phyloP scores from a whole-genome alignment of 2,329 filamentous ascomycete genomes.

The Aspergillus felis region DNA sequence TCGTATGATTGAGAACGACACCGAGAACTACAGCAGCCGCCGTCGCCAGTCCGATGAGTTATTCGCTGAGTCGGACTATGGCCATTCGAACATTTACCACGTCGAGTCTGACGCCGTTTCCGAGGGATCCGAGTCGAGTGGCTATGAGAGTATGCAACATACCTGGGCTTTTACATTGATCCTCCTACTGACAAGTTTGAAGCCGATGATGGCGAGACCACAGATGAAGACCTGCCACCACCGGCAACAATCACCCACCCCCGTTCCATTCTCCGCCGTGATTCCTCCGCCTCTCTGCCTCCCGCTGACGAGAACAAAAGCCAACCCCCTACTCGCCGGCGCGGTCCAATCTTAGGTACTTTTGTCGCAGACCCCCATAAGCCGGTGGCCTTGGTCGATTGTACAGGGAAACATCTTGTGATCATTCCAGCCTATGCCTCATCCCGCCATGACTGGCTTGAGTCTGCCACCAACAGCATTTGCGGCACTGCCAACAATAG shows the following conservation, averaged over 20 bases:
- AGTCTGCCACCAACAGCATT: conserved; percentile 39
- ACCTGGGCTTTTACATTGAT: conserved; percentile 19
- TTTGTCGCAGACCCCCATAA: conserved; percentile 48
- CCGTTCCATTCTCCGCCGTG: conserved; percentile 48
- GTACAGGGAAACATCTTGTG: conserved; percentile 46
- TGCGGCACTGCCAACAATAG: conserved; percentile 42
- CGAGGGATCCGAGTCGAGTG: conserved; percentile 43
- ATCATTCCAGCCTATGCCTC: conserved; percentile 47
- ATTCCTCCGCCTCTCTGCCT: conserved; percentile 44
- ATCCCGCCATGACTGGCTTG: conserved; percentile 44
- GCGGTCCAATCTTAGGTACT: conserved; percentile 46
- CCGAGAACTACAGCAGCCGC: conserved; percentile 26
- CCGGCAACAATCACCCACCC: conserved; percentile 47
- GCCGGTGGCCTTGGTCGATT: conserved; percentile 45
- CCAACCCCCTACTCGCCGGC: conserved; percentile 33
- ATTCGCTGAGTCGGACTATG: conserved; percentile 37
- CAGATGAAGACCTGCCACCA: conserved; percentile 54
- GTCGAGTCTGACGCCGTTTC: conserved; percentile 44
- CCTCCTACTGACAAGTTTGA: conserved; percentile 43
- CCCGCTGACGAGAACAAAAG: conserved; percentile 37
- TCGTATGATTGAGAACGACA: conserved; percentile 67
- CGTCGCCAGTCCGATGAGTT: conserved; percentile 37
- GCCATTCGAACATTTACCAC: conserved; percentile 40
- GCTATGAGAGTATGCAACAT: conserved; percentile 55
- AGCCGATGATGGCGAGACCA: conserved; percentile 60